Base-by-base conservation (phyloP, 1,284 basidiomycete species). In the Psilocybe mexicana region DNA sequence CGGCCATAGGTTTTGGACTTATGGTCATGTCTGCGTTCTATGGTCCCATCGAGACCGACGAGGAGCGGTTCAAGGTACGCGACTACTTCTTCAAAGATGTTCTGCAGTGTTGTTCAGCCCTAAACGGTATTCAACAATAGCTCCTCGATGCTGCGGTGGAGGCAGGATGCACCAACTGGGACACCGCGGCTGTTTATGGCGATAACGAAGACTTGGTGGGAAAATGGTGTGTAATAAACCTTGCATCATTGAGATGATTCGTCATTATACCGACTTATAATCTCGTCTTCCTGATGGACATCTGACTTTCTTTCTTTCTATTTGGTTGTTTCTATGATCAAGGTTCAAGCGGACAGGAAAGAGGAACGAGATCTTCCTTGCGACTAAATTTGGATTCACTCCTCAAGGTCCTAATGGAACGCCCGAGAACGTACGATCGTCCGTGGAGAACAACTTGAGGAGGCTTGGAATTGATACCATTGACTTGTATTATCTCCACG, bases 341-440 rank as follows among this genome's bases (percentile, higher is more conserved):
- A 78, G 73, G 74, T 74, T 78, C 63, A 74, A 76, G 59, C 69
- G 68, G 12, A 77, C 75, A 1, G 76, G 75, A 38, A 79, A 79
- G 57, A 71, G 75, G 36, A 61, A 68, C 46, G 67, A 79, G 48
- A 76, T 81, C 45, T 81, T 80, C 66, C 67, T 81, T 1, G 75
- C 76, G 3, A 77, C 74, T 43, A 86, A 86, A 65, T 83, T 83
- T 62, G 81, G 79, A 0, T 57, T 75, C 44, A 62, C 52, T 10
- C 54, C 48, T 2, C 60, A 58, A 26, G 49, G 59, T 23, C 25
- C 54, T 14, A 67, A 70, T 35, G 72, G 72, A 0, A 69, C 69
- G 38, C 73, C 75, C 2, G 74, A 71, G 54, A 74, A 73, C 58
- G 65, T 74, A 7, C 67, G 63, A 38, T 62, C 65, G 35, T 65